Evolutionary conservation across 2,329 filamentous ascomycete species (phyloP).

Genomic region (Ophiocordyceps australis): DNA sequence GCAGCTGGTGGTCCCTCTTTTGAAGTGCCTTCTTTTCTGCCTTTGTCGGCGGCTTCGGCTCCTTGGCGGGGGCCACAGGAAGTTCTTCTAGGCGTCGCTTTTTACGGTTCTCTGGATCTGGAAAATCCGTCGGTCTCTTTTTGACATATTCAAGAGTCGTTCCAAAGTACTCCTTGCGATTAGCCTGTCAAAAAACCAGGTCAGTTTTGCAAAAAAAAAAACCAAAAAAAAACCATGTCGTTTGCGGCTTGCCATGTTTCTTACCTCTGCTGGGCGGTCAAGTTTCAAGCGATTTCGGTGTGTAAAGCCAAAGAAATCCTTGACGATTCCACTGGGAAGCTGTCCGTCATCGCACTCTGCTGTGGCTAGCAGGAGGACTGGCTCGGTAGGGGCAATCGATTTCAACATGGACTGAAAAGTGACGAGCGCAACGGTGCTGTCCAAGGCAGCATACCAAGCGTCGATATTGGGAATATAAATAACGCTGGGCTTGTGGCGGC

Average conservation of each 20-base stretch:
- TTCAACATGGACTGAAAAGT: constrained; percentile 72
- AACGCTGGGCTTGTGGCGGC: constrained; percentile 86
- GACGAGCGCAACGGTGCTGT: constrained; percentile 49
- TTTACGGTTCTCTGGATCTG: constrained; percentile 71
- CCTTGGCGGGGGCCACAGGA: constrained; percentile 53
- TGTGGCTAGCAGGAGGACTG: constrained; percentile 74
- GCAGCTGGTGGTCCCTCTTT: constrained; percentile 62
- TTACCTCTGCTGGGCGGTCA: constrained; percentile 42
- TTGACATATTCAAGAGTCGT: constrained; percentile 58
- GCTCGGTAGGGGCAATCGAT: constrained; percentile 76
- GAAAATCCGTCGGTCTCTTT: constrained; percentile 70
- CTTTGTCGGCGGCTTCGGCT: constrained; percentile 51
- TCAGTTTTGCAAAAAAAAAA: neutral
- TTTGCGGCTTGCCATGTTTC: constrained; percentile 6
- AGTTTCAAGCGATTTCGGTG: constrained; percentile 60
- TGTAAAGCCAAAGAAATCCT: constrained; percentile 74
- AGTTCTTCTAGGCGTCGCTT: constrained; percentile 66
- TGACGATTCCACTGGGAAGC: constrained; percentile 44
- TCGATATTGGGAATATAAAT: constrained; percentile 88
- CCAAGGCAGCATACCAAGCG: constrained; percentile 55
- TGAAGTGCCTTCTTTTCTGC: constrained; percentile 63
- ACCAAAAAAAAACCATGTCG: neutral
- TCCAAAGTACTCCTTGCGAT: constrained; percentile 66
- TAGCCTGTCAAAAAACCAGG: constrained; percentile 15
- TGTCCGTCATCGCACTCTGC: constrained; percentile 51